Conservation (phyloP, 2,329 filamentous ascomycete genomes). For the Colletotrichum sp. region DNA sequence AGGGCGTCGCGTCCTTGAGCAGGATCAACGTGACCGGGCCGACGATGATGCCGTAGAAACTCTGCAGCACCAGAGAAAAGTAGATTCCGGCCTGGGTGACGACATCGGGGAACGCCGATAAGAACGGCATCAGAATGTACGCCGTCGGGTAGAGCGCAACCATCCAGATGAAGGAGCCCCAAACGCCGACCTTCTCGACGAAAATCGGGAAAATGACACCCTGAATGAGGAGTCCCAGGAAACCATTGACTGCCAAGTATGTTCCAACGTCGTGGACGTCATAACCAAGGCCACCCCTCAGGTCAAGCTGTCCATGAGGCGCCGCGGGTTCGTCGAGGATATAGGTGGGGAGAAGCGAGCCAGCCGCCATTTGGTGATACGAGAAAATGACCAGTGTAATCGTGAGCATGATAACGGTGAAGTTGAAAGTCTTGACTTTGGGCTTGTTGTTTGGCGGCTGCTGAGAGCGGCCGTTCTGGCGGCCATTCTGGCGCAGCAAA, state of each 20-base stretch:
- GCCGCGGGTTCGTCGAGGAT: conserved; percentile 40
- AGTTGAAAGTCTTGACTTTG: conserved; percentile 33
- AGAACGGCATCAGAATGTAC: conserved; percentile 73
- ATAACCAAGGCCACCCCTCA: conserved; percentile 69
- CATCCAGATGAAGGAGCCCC: conserved; percentile 69
- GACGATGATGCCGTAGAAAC: conserved; percentile 70
- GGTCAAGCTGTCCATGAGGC: conserved; percentile 35
- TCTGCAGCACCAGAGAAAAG: conserved; percentile 67
- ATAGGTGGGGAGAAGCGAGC: conserved; percentile 45
- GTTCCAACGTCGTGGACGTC: conserved; percentile 68
- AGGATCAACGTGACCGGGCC: conserved; percentile 74
- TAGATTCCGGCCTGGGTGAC: conserved; percentile 68
- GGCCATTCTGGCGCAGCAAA: background rate
- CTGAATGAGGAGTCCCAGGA: conserved; percentile 76
- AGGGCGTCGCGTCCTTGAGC: conserved; percentile 73
- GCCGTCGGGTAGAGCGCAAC: conserved; percentile 69
- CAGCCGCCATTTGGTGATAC: conserved; percentile 52
- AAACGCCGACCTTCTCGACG: conserved; percentile 68
- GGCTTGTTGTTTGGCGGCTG: conserved; percentile 15
- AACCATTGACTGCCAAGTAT: conserved; percentile 72
- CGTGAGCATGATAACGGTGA: conserved; percentile 46
- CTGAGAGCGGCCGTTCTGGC: background rate
- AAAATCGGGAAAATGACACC: conserved; percentile 71
- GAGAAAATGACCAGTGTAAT: conserved; percentile 43
- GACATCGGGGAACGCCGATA: conserved; percentile 60